Evolutionary conservation across 139 green algal species (phyloP).

Genomic region (Closterium sp.): DNA sequence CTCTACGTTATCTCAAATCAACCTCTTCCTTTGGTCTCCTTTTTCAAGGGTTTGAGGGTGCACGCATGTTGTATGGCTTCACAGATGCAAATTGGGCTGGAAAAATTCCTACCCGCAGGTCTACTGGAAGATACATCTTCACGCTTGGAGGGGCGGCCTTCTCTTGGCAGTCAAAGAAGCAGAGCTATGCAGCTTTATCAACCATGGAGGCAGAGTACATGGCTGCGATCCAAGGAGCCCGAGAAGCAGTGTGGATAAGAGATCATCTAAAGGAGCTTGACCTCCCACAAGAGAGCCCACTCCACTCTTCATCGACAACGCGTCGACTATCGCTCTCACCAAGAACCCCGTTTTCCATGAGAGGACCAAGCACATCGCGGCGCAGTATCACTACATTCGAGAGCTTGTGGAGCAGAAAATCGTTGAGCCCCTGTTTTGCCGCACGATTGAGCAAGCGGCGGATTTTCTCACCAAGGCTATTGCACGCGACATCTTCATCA

Average conservation of each 20-base stretch:
- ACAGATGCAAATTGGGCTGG: constrained; percentile 5
- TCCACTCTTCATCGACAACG: background rate
- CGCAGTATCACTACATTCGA: background rate
- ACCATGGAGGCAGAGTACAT: constrained; percentile 16
- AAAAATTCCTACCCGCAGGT: background rate
- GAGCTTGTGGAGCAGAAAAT: background rate
- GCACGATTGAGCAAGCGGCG: background rate
- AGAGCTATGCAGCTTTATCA: background rate
- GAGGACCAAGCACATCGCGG: background rate
- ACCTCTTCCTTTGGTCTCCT: constrained; percentile 15
- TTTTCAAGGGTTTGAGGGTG: constrained; percentile 1
- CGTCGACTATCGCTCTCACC: background rate
- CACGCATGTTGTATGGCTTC: constrained; percentile 1
- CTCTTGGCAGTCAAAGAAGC: background rate
- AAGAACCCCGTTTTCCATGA: background rate
- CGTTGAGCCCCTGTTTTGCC: too few relatives aligned
- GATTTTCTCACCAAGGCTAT: background rate
- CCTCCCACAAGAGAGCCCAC: background rate
- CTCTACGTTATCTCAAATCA: constrained; percentile 13
- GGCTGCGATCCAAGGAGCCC: background rate
- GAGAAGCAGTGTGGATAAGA: background rate
- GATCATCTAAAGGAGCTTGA: background rate
- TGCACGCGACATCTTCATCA: background rate
- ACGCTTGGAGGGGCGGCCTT: constrained; percentile 5
- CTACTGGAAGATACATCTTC: constrained; percentile 14